Evolutionary conservation across 1,284 basidiomycete genomes (phyloP).

Genomic region (Veloboletus limbatus): DNA sequence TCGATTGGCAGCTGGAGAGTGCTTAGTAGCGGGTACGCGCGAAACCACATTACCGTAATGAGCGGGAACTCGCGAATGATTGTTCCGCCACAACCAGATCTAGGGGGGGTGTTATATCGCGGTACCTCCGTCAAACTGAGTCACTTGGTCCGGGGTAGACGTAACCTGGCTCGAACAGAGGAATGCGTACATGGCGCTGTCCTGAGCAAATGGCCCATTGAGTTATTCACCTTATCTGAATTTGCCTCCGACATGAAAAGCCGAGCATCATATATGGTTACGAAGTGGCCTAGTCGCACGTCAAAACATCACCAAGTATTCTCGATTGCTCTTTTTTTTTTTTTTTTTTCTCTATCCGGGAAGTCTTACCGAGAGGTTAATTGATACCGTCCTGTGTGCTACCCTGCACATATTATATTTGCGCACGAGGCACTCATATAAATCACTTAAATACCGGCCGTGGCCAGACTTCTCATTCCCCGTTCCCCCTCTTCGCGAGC

Average conservation of each 20-base stretch:
- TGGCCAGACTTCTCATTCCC: slow-evolving; percentile 20
- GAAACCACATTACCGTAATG: slow-evolving; percentile 29
- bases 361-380: slow-evolving; percentile 33
- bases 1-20: slow-evolving; percentile 14
- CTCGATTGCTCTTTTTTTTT: slow-evolving; percentile 19
- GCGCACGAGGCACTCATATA: slow-evolving; percentile 33
- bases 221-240: slow-evolving; percentile 23
- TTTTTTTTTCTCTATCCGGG: slow-evolving; percentile 23
- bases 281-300: slow-evolving; percentile 18
- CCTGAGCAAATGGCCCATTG: not conserved
- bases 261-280: slow-evolving; percentile 26
- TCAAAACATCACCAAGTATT: slow-evolving; percentile 14
- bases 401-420: slow-evolving; percentile 32
- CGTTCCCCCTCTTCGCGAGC: slow-evolving; percentile 22
- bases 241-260: slow-evolving; percentile 12
- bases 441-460: slow-evolving; percentile 35
- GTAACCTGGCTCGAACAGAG: too few relatives aligned
- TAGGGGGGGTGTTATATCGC: too few relatives aligned
- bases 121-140: not conserved
- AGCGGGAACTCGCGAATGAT: slow-evolving; percentile 21
- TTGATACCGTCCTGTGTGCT: slow-evolving; percentile 28
- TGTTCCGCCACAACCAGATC: slow-evolving; percentile 21
- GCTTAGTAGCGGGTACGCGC: slow-evolving; percentile 24
- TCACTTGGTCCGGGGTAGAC: slow-evolving; percentile 6
- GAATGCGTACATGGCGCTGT: too few relatives aligned